These are phyloP conservation scores for Cenchrus purpureus DNA, from an alignment of 176 grass and related monocot species.

Conservation along the genomic window DNA sequence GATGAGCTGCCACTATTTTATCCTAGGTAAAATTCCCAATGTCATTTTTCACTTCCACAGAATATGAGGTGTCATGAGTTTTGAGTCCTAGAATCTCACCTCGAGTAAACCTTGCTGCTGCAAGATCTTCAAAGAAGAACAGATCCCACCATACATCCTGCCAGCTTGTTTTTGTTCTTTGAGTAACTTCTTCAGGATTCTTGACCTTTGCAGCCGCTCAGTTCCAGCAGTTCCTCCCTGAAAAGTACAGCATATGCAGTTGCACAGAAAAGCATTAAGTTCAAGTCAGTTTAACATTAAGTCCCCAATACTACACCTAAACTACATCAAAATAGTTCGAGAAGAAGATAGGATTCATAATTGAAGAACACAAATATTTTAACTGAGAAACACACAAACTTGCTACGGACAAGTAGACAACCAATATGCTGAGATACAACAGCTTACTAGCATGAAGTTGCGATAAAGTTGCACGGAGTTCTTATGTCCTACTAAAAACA, in stretches of 20 bases:
- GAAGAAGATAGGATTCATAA: conserved; percentile 22
- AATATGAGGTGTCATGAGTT: conserved; percentile 20
- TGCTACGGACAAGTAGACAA: neutral
- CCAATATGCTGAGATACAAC: conserved; percentile 1
- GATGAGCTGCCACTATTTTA: conserved; percentile 70
- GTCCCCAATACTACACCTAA: neutral
- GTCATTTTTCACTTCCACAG: conserved; percentile 36
- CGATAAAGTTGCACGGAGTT: neutral
- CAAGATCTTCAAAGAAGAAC: conserved; percentile 66
- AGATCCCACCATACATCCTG: conserved; percentile 79
- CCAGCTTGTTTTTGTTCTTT: conserved; percentile 63
- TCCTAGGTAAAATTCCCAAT: conserved; percentile 49
- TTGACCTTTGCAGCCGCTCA: conserved; percentile 65
- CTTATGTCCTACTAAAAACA: neutral
- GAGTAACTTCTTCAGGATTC: conserved; percentile 77
- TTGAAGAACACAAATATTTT: conserved; percentile 23
- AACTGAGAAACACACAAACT: neutral
- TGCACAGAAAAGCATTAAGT: neutral
- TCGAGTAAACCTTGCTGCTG: conserved; percentile 82
- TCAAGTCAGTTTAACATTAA: conserved; percentile 15
- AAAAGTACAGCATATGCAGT: conserved; percentile 4
- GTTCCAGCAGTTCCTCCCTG: conserved; percentile 73
- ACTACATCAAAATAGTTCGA: conserved; percentile 8
- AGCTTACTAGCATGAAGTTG: neutral
- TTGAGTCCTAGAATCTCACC: conserved; percentile 55